Conservation (phyloP, 805 yeast genomes). For the Ogataea nakhonphanomensis region DNA sequence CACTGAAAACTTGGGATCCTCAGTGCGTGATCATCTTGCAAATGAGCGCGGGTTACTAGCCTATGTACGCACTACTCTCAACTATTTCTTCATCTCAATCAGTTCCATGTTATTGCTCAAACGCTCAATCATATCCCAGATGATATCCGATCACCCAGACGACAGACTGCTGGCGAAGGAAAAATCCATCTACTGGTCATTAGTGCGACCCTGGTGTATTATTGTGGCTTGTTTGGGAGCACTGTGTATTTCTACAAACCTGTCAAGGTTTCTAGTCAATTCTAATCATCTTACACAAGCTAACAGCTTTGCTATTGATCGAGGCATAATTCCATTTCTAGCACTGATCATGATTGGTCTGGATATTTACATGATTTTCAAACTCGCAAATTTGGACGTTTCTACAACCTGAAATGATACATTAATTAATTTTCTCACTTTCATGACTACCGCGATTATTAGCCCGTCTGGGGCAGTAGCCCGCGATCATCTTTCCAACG, state of each 20-base stretch:
- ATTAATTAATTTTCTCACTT: not conserved
- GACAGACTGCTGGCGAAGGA: constrained; percentile 3
- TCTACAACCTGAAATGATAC: not conserved
- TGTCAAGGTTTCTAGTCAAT: constrained; percentile 19
- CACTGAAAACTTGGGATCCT: constrained; percentile 37
- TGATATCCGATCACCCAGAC: not conserved
- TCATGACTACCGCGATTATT: not conserved
- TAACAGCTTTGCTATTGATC: constrained; percentile 19
- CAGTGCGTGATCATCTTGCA: constrained; percentile 48
- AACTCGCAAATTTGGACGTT: constrained; percentile 3
- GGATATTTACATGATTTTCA: constrained; percentile 3
- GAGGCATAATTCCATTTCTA: constrained; percentile 10
- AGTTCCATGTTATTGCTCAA: constrained; percentile 42
- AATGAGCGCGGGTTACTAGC: constrained; percentile 50
- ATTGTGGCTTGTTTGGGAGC: constrained; percentile 11
- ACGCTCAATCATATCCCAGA: constrained; percentile 19
- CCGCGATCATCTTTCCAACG: constrained; percentile 60
- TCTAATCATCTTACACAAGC: constrained; percentile 15
- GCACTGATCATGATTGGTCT: constrained; percentile 8
- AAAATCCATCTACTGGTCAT: constrained; percentile 2
- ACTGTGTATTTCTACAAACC: constrained; percentile 8
- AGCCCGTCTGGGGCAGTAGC: constrained; percentile 44
- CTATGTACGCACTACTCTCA: constrained; percentile 41
- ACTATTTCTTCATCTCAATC: constrained; percentile 39
- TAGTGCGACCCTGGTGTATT: constrained; percentile 18